phyloP scores from a whole-genome alignment of 306 rosid genomes.

The Cicer pinnatifidum region DNA sequence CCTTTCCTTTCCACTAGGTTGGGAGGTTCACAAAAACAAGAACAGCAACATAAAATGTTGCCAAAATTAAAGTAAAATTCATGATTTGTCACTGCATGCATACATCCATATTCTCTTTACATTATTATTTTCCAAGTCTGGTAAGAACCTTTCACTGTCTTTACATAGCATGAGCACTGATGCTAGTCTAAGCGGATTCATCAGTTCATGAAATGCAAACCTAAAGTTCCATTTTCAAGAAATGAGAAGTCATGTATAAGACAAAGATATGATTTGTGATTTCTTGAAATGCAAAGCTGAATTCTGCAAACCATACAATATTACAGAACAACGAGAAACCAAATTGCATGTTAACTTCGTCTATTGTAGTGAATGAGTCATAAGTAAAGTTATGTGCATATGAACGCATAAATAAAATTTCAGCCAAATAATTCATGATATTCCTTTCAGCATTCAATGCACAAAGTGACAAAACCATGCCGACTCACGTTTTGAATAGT shows the following conservation, averaged over 20 bases:
- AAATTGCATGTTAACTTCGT: constrained; percentile 15
- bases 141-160: neutral
- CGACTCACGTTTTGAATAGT: constrained; percentile 61
- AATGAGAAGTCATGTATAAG: constrained; percentile 4
- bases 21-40: constrained; percentile 8
- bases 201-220: constrained; percentile 37
- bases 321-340: constrained; percentile 29
- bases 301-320: constrained; percentile 15
- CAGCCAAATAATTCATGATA: constrained; percentile 11
- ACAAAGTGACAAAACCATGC: constrained; percentile 34
- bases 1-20: neutral
- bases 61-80: neutral
- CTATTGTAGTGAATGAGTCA: constrained; percentile 5
- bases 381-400: constrained; percentile 18
- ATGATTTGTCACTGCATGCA: neutral
- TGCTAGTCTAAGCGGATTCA: constrained; percentile 19
- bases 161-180: constrained; percentile 14
- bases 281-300: constrained; percentile 25
- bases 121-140: constrained; percentile 24
- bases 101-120: constrained; percentile 14
- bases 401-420: constrained; percentile 3
- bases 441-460: constrained; percentile 30
- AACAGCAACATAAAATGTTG: neutral
- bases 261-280: constrained; percentile 19
- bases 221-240: constrained; percentile 9